Conservation (phyloP, 1,139 yeast genomes). For the Diutina catenulata region DNA sequence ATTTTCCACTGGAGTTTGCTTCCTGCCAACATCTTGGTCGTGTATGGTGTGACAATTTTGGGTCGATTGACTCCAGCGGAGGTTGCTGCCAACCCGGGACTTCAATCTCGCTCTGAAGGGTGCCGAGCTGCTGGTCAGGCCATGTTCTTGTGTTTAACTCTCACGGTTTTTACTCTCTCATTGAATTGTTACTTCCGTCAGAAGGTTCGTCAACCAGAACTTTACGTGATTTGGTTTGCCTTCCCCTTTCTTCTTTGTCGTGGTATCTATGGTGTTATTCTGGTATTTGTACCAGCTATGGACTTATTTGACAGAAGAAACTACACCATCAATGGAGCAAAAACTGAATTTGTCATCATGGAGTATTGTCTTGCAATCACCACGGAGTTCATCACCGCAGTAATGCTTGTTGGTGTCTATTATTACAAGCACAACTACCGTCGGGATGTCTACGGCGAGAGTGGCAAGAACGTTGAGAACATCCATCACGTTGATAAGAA, state of each 20-base stretch:
- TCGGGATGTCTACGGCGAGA: no score
- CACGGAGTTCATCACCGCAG: slow-evolving; percentile 23
- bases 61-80: slow-evolving; percentile 15
- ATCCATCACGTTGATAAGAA: no score
- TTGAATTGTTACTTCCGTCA: slow-evolving; percentile 12
- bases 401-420: slow-evolving; percentile 12
- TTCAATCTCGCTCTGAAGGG: slow-evolving; percentile 14
- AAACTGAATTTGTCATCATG: slow-evolving; percentile 15
- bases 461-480: no score
- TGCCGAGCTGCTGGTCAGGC: slow-evolving; percentile 24
- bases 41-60: slow-evolving; percentile 23
- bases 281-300: slow-evolving; percentile 19
- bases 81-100: slow-evolving; percentile 7
- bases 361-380: slow-evolving; percentile 26
- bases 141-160: slow-evolving; percentile 17
- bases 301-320: slow-evolving; percentile 19
- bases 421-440: no score
- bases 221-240: slow-evolving; percentile 14
- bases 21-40: slow-evolving; percentile 23
- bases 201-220: slow-evolving; percentile 12
- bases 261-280: slow-evolving; percentile 22
- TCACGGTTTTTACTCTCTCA: slow-evolving; percentile 12
- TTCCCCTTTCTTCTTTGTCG: slow-evolving; percentile 19
- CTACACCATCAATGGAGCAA: slow-evolving; percentile 14
- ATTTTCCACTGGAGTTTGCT: slow-evolving; percentile 16